Evolutionary conservation across 805 yeast species (phyloP).

Genomic region (Teunomyces stri): DNA sequence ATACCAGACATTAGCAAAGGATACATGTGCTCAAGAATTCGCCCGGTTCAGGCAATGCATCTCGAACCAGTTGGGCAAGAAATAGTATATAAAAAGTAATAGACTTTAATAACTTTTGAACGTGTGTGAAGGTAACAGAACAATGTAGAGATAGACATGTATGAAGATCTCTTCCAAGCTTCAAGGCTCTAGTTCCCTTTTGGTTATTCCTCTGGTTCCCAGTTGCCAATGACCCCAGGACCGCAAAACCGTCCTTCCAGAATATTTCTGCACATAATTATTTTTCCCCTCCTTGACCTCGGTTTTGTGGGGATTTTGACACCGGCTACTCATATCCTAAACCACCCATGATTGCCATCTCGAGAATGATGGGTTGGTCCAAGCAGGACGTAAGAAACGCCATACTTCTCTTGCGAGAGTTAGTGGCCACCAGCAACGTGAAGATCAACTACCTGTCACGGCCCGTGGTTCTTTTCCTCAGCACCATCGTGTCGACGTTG

Average conservation of each 20-base stretch:
- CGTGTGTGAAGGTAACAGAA: too few relatives aligned
- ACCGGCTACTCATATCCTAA: not conserved
- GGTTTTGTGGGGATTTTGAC: not conserved
- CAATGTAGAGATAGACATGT: too few relatives aligned
- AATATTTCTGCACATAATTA: not conserved
- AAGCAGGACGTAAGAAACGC: constrained; percentile 34
- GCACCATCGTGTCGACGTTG: constrained; percentile 39
- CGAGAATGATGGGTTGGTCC: constrained; percentile 31
- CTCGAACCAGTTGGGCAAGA: constrained; percentile 25
- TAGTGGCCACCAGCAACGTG: constrained; percentile 35
- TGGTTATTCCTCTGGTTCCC: too few relatives aligned
- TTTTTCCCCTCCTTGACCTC: not conserved
- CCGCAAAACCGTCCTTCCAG: not conserved
- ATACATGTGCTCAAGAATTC: constrained; percentile 54
- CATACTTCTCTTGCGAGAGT: constrained; percentile 33
- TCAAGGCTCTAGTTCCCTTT: too few relatives aligned
- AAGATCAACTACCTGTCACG: constrained; percentile 40
- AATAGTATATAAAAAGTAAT: constrained; percentile 12
- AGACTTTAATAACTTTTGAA: too few relatives aligned
- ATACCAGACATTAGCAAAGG: constrained; percentile 50
- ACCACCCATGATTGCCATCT: constrained; percentile 31
- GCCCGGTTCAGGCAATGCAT: constrained; percentile 50
- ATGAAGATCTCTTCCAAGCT: too few relatives aligned
- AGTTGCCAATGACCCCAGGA: not conserved
- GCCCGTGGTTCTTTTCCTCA: constrained; percentile 41